phyloP scores from a whole-genome alignment of 495 filamentous ascomycete species.

The Hypoxylon rickii region DNA sequence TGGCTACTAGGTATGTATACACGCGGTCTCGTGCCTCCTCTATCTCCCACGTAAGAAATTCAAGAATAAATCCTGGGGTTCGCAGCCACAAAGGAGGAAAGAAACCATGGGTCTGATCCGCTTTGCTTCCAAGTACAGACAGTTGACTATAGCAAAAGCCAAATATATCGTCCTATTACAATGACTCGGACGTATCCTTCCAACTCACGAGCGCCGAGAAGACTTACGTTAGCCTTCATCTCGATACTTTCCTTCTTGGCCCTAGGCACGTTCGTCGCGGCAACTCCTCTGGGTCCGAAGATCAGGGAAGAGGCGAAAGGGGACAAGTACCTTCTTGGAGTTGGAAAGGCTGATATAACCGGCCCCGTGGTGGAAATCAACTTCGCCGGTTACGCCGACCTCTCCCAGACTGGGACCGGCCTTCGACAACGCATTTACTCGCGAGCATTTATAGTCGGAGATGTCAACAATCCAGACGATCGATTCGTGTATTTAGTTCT shows the following conservation, averaged over 20 bases:
- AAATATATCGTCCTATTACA: neutral
- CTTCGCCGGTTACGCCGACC: constrained; percentile 74
- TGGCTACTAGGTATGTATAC: neutral
- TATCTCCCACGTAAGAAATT: neutral
- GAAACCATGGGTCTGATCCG: constrained; percentile 1
- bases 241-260: constrained; percentile 35
- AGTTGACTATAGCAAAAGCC: constrained; percentile 3
- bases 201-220: constrained; percentile 13
- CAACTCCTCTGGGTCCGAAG: constrained; percentile 19
- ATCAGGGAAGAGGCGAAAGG: constrained; percentile 40
- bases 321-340: constrained; percentile 75
- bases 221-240: constrained; percentile 25
- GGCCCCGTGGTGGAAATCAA: constrained; percentile 67
- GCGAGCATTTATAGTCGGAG: constrained; percentile 86
- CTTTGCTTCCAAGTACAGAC: constrained; percentile 1
- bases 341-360: constrained; percentile 94
- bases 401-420: constrained; percentile 77
- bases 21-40: constrained; percentile 25
- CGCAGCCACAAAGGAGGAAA: constrained; percentile 5
- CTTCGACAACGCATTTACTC: constrained; percentile 85
- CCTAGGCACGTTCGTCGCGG: constrained; percentile 30
- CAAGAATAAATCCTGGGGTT: constrained; percentile 12
- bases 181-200: constrained; percentile 14
- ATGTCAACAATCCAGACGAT: constrained; percentile 66
- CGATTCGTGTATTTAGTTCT: constrained; percentile 87